Evolutionary conservation across 495 filamentous ascomycete species (phyloP), one percentile per base, ranked within the genome.

Genomic region (Saxophila tyrrhenica): DNA sequence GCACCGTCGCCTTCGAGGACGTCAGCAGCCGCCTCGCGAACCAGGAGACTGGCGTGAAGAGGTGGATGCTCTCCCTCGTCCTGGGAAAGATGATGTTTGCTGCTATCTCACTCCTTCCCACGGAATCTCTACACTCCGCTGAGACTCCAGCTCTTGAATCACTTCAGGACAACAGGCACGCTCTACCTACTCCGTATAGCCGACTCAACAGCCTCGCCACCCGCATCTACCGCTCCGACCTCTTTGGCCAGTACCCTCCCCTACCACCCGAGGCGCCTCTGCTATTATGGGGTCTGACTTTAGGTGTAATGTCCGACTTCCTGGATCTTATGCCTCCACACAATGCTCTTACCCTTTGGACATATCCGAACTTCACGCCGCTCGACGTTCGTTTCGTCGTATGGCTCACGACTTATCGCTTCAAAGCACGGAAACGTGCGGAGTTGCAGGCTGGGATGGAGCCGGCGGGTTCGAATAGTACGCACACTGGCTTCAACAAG

Each of bases 211-310:
- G 23, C 13, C 48, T 57, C 3, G 32, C 45, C 3, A 21, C 7
- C 15, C 25, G 50, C 17, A 25, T 61, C 13, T 57, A 50, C 22
- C 43, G 41, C 22, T 45, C 54, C 9, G 59, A 62, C 29, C 9
- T 57, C 29, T 62, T 62, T 29, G 25, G 49, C 50, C 55, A 57
- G 25, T 54, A 22, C 32, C 54, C 54, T 10, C 1, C 54, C 11
- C 22, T 35, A 29, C 59, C 59, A 2, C 52, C 41, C 41, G 55
- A 57, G 42, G 50, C 49, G 20, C 78, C 82, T 7, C 70, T 90
- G 15, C 66, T 87, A 2, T 77, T 89, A 0, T 90, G 86, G 86
- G 86, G 86, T 0, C 65, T 90, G 17, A 88, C 86, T 0, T 72
- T 88, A 3, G 84, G 84, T 7, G 76, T 90, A 24, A 57, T 87